phyloP scores from a whole-genome alignment of 2,329 filamentous ascomycete genomes.

The Verticillium dahliae region DNA sequence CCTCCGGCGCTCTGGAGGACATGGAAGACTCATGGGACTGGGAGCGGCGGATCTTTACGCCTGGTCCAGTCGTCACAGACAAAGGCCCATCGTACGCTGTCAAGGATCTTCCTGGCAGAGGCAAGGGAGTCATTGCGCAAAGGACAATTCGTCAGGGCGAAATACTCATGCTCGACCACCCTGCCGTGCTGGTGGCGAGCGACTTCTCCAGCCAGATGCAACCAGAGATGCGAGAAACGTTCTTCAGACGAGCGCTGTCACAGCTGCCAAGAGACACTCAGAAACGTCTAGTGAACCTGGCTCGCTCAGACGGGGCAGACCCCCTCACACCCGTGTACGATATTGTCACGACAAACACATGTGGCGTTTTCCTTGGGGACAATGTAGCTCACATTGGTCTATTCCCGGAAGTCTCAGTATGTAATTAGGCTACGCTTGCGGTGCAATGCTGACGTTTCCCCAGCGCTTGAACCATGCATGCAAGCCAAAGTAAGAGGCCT shows the following conservation, averaged over 20 bases:
- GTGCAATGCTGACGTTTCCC: not conserved
- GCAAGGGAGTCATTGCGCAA: conserved; percentile 22
- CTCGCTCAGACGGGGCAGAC: conserved; percentile 15
- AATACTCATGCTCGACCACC: conserved; percentile 21
- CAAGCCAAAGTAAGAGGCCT: conserved; percentile 22
- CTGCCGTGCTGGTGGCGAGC: conserved; percentile 18
- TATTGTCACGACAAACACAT: conserved; percentile 24
- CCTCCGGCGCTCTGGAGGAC: not conserved
- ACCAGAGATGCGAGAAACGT: conserved; percentile 12
- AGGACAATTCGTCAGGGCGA: conserved; percentile 20
- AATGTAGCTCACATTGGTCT: conserved; percentile 18
- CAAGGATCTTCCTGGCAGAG: conserved; percentile 18
- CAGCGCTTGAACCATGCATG: conserved; percentile 29
- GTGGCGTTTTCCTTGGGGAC: conserved; percentile 16
- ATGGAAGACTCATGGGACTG: not conserved
- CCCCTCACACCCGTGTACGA: conserved; percentile 17
- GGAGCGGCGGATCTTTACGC: not conserved
- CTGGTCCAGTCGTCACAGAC: not conserved
- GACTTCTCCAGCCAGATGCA: conserved; percentile 10
- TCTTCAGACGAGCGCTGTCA: conserved; percentile 18
- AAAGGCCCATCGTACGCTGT: conserved; percentile 15
- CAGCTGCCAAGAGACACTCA: conserved; percentile 15
- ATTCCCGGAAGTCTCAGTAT: conserved; percentile 24
- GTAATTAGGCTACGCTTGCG: not conserved
- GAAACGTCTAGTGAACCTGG: conserved; percentile 15